Evolutionary conservation across 345 rosid species (phyloP), one percentile per base, ranked within the genome.

Genomic region (Camelina laxa): DNA sequence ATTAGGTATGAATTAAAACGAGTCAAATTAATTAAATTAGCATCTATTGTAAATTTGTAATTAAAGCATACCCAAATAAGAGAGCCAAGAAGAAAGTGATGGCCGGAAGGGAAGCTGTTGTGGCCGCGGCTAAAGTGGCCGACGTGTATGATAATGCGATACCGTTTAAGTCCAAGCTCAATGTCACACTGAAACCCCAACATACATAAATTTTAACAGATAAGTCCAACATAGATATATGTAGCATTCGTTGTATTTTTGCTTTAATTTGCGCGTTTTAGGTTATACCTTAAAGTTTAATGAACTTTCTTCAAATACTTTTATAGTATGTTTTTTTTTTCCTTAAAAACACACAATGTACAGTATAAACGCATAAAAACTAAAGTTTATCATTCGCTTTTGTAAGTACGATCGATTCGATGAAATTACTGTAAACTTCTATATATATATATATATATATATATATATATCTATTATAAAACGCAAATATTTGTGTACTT

Each of bases 21-120:
- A 9, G 7, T 35, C 20, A 4, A 12, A 9, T 5, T 17, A 9
- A 7, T 35, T 14, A 6, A 12, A 9, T 5, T 17, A 13, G 19
- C 42, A 4, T 16, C 11, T 35, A 39, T 0, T 27, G 30, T 27
- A 27, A 27, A 27, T 27, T 9, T 4, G 59, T 63, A 38, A 49
- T 13, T 13, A 0, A 42, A 3, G 7, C 16, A 38, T 81, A 89
- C 98, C 93, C 79, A 70, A 91, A 84, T 33, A 86, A 42, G 64
- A 94, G 80, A 7, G 98, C 98, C 73, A 94, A 83, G 81, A 94
- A 82, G 85, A 94, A 91, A 66, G 98, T 94, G 66, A 94, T 85
- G 75, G 85, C 97, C 15, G 98, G 97, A 69, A 94, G 95, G 19
- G 85, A 80, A 68, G 93, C 89, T 45, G 91, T 69, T n/a, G 87